Base-by-base conservation (phyloP, 345 rosid genomes). In the Viola odorata region DNA sequence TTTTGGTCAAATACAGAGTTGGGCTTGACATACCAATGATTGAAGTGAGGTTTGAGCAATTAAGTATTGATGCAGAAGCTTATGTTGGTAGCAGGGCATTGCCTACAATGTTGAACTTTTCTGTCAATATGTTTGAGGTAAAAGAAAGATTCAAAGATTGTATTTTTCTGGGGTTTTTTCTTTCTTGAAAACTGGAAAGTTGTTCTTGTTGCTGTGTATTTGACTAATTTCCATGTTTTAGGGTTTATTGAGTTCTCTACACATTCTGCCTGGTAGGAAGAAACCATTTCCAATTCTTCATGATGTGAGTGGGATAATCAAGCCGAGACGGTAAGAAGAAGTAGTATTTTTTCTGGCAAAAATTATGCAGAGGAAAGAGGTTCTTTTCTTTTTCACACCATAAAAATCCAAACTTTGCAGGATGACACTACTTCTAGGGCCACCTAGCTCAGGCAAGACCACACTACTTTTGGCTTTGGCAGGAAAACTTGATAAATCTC, bases 11-110 rank as follows among this genome's bases (percentile, higher is more conserved):
- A 56, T 17, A 9, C 81, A 88, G 98, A 66, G 96, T 92, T 65
- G 96, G 95, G 57, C 76, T 92, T 13, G 91, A 89, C 53, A 68
- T 89, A 68, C 96, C 98, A 40, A 84, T 89, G 1, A 88, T 91
- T 63, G 95, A 91, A 79, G 98, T 91, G 9, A 78, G 94, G 67
- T 88, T 88, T 15, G 89, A 91, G 75, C 84, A 84, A 75, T 42
- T 91, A 4, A 83, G 73, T 55, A 75, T 86, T 1, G 83, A 83
- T 61, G 91, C 88, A 11, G 79, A 83, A 69, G 84, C 91, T 58
- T 69, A 82, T 68, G 77, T 79, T 0, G 88, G 91, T 61, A 37
- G 84, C 55, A 77, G 91, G 73, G 86, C 86, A 49, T 65, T 81
- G 45, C 91, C 91, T 36, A 83, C 91, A 1, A 59, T 85, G 7